These are phyloP conservation scores for Ophiosphaerella korrae DNA, from an alignment of 2,329 filamentous ascomycete genomes.

Conservation along the genomic window DNA sequence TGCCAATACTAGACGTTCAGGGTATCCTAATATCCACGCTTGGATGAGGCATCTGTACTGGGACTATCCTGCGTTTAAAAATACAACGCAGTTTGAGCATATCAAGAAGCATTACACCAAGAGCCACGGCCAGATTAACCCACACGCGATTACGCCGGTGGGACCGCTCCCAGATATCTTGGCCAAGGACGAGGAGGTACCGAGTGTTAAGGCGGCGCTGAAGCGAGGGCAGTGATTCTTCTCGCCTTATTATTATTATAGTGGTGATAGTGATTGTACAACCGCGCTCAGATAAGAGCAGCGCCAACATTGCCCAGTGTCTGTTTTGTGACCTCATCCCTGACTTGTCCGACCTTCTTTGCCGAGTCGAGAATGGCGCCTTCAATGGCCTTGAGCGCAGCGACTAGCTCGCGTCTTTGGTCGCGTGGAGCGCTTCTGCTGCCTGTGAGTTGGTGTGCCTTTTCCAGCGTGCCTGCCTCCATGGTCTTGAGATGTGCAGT, in stretches of 20 bases:
- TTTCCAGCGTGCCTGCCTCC: slow-evolving; percentile 51
- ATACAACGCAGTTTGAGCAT: slow-evolving; percentile 90
- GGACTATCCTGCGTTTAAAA: slow-evolving; percentile 73
- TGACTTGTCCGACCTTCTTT: slow-evolving; percentile 52
- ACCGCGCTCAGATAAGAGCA: slow-evolving; percentile 27
- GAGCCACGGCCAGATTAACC: slow-evolving; percentile 69
- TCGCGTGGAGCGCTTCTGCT: slow-evolving; percentile 42
- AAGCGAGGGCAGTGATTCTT: background rate
- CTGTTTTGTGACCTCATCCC: slow-evolving; percentile 55
- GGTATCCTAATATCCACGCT: slow-evolving; percentile 78
- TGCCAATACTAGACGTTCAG: slow-evolving; percentile 55
- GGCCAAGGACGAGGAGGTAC: slow-evolving; percentile 76
- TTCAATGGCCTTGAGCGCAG: slow-evolving; percentile 55
- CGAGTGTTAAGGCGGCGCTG: slow-evolving; percentile 53
- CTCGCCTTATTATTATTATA: background rate
- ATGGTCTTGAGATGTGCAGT: slow-evolving; percentile 56
- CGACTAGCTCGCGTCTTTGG: slow-evolving; percentile 52
- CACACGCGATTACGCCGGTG: slow-evolving; percentile 75
- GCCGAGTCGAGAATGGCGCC: slow-evolving; percentile 56
- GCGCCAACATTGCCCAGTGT: slow-evolving; percentile 43
- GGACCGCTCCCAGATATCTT: slow-evolving; percentile 85
- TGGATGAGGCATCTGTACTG: slow-evolving; percentile 77
- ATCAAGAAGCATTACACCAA: slow-evolving; percentile 83
- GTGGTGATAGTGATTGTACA: background rate
- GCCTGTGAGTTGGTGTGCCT: slow-evolving; percentile 50